Base-by-base conservation (phyloP, 805 yeast genomes). In the Saturnispora diversa region DNA sequence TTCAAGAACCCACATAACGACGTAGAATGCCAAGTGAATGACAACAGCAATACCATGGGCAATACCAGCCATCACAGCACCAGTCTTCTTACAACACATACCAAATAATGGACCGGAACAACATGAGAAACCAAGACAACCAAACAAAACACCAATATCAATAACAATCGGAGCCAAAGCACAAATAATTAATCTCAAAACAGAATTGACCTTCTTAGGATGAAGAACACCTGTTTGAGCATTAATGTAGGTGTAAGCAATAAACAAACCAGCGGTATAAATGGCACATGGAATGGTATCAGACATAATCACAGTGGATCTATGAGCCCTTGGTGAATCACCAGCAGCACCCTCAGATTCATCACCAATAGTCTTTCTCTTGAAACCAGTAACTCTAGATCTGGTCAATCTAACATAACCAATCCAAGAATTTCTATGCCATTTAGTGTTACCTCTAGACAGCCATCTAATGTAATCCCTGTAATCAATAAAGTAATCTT, bases 51-150 rank as follows among this genome's bases (percentile, higher is more conserved):
- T 70, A 66, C 95, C 97, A 59, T 92, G 98, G 16, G 97, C 95
- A 60, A 92, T 65, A 56, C 85, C 96, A 29, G 99, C 99, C 66
- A 79, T 79, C 30, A 86, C 94, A 9, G 96, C 81, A 66, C 95
- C 95, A 37, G 97, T 88, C 72, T 84, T 82, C 77, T 88, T 88
- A 70, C 97, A 90, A 66, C 98, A 90, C 68, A 88, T 64, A 44
- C 92, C 92, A 50, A 90, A 76, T 59, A 90, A 54, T 53, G 99
- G 98, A 62, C 99, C 99, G 22, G 95, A 85, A 73, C 97, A 92
- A 68, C 98, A 92, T 12, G 97, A 84, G 64, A 88, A 59, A 53
- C 77, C 86, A 53, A 84, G 70, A 65, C 90, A 75, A 50, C 83
- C 72, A 55, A 73, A 75, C 50, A 88, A 67, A 25, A 78, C 81